phyloP scores from a whole-genome alignment of 352 stramenopile species.

The Phytophthora tubulina region DNA sequence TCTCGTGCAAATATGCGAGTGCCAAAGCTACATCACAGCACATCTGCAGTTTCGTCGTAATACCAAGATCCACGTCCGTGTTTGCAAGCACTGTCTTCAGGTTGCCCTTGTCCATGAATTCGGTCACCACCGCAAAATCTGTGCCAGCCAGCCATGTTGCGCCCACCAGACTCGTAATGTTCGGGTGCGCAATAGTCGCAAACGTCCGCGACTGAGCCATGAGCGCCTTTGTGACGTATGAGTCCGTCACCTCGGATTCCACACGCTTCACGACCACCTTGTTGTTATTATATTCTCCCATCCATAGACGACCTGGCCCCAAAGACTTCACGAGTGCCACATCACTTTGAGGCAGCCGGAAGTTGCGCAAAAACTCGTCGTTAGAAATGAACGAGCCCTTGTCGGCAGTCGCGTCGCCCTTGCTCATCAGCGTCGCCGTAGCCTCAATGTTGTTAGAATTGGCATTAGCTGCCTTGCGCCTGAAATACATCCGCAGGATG shows the following conservation, averaged over 20 bases:
- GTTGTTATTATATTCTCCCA: constrained; percentile 60
- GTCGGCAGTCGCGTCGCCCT: constrained; percentile 46
- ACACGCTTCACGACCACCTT: constrained; percentile 83
- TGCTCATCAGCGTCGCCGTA: constrained; percentile 58
- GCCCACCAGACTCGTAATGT: constrained; percentile 71
- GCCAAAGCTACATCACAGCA: constrained; percentile 72
- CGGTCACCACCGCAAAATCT: constrained; percentile 79
- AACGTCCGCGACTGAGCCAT: constrained; percentile 66
- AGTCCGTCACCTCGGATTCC: constrained; percentile 70
- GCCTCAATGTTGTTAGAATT: constrained; percentile 44
- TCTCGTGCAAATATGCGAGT: constrained; percentile 70
- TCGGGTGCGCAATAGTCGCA: constrained; percentile 64
- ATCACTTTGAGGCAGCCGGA: constrained; percentile 65
- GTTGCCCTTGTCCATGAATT: constrained; percentile 83
- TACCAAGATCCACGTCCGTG: constrained; percentile 60
- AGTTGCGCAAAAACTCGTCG: constrained; percentile 66
- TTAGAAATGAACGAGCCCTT: constrained; percentile 75
- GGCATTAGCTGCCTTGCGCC: constrained; percentile 27
- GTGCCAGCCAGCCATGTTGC: constrained; percentile 78
- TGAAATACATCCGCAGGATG: constrained; percentile 50
- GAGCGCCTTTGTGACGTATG: constrained; percentile 66
- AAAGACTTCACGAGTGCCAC: constrained; percentile 64
- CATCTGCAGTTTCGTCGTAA: constrained; percentile 68
- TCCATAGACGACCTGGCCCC: constrained; percentile 60
- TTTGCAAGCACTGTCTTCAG: constrained; percentile 68